Percentiles rank a stretch among this genome's conserved stretches.
Conservation (phyloP, 169 alveolate species). For the Plasmodium vivax region DNA sequence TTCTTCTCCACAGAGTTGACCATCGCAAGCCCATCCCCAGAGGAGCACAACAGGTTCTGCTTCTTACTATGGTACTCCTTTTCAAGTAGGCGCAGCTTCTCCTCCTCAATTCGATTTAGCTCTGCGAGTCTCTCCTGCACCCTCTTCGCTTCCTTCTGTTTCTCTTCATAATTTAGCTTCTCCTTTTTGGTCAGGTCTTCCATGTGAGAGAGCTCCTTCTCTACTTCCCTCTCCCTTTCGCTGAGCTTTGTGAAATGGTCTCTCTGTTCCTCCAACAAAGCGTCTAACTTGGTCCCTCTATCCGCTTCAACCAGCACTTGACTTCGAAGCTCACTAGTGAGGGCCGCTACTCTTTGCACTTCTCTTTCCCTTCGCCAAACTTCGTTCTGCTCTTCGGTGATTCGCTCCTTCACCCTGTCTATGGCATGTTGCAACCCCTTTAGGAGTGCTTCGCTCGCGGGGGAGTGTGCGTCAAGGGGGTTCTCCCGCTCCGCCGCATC, state of each 20-base stretch:
- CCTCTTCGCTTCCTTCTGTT: not conserved
- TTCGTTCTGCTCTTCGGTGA: slow-evolving; percentile 83
- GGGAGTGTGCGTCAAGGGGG: not conserved
- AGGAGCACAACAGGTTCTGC: not conserved
- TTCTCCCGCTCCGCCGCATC: not conserved
- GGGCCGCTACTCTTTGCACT: slow-evolving; percentile 73
- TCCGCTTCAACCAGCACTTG: slow-evolving; percentile 51
- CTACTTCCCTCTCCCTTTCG: not conserved
- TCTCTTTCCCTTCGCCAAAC: slow-evolving; percentile 76
- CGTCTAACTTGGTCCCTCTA: slow-evolving; percentile 25
- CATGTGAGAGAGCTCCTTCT: not conserved
- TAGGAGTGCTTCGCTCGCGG: not conserved
- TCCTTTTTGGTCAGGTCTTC: not conserved
- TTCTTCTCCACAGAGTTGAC: slow-evolving; percentile 37
- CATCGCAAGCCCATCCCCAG: not conserved
- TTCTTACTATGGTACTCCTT: slow-evolving; percentile 68
- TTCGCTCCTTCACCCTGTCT: slow-evolving; percentile 34
- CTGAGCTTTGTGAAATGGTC: slow-evolving; percentile 1
- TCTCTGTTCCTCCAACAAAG: not conserved
- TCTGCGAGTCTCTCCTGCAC: not conserved
- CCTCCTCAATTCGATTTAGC: not conserved
- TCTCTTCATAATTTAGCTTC: not conserved
- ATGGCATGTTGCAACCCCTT: not conserved
- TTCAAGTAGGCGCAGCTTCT: slow-evolving; percentile 31
- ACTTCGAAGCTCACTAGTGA: slow-evolving; percentile 47